Base-by-base conservation (phyloP, 441 rosid genomes). In the Gossypium schwendimanii region DNA sequence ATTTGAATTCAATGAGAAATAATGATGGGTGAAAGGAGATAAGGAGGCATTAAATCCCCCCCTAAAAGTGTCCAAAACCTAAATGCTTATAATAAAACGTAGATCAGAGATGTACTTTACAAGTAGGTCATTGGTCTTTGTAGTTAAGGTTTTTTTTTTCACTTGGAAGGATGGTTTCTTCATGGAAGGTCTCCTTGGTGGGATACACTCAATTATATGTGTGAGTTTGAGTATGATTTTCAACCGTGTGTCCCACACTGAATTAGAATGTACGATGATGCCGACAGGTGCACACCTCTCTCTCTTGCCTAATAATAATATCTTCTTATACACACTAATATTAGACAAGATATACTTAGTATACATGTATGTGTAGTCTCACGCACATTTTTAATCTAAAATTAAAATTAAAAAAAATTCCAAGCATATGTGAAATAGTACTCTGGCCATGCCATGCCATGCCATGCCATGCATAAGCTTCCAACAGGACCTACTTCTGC, bases 181-280 rank as follows among this genome's bases (percentile, higher is more conserved):
- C 10, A 50, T 28, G 73, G 67, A 23, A 81, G 50, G 73, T 76
- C 69, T 24, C 26, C 75, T 28, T 70, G 31, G 33, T 39, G 23
- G 53, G 57, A 57, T 66, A 10, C 50, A 68, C 15, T 76, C 76
- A 76, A 74, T 69, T 66, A 67, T 47, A 20, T 50, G 45, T 52
- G 39, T 44, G 64, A 45, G 17, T 49, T 18, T 23, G 33, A 70
- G 50, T 53, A 45, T 45, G 50, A 45, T 36, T 53, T 4, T 9
- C 57, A 39, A 17, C 23, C 18, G 1, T 26, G 39, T 77, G 75
- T 52, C 75, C 81, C 82, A 65, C 79, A 15, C 53, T 44, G 39
- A 70, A 49, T 41, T 61, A 23, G 57, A 57, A 36, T 10, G 73
- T 70, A 64, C 65, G 28, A 63, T 44, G 45, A 41, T 0, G 64